Base-by-base conservation (phyloP, 176 grass and related monocot genomes). In the Lolium perenne region DNA sequence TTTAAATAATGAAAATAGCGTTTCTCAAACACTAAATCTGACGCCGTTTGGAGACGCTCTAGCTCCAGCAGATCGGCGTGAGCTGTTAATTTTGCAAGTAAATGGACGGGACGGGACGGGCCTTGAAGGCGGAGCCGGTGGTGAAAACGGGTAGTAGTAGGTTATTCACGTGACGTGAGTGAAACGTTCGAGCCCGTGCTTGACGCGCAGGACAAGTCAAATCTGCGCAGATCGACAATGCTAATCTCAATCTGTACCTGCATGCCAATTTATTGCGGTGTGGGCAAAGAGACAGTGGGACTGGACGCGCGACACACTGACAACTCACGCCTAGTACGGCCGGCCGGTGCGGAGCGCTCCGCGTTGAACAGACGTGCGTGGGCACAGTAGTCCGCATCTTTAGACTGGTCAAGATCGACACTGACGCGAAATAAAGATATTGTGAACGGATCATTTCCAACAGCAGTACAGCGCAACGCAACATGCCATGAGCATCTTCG, bases 181-280 rank as follows among this genome's bases (percentile, higher is more conserved):
- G 60, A 80, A 66, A 66, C 78, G 60, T 32, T 66, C 43, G 23
- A 80, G 5, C 7, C 2, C 2, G 6, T 17, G 57, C 57, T 47
- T 18, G 14, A 29, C 59, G 15, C 23, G 59, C 25, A 3, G 43
- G 63, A 38, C 79, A 14, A 6, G 84, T 66, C 74, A 79, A 65
- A 79, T 73, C 62, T 65, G 80, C 23, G 74, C 76, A 41, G 85
- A 66, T 66, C 29, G 63, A 80, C 80, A 80, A 67, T 25, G 38
- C 22, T 50, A 74, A 75, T 80, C 74, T 29, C 26, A 29, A 29
- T 29, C 2, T 87, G 89, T 40, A 86, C 84, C 14, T 2, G 26
- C 63, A 48, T 59, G 74, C 80, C 74, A 80, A 83, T 90, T 74
- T 74, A 74, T 51, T 51, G 74, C 75, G 23, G 32, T 20, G 79